Evolutionary conservation across 2,329 filamentous ascomycete species (phyloP).

Genomic region (Trichoderma oligosporum): DNA sequence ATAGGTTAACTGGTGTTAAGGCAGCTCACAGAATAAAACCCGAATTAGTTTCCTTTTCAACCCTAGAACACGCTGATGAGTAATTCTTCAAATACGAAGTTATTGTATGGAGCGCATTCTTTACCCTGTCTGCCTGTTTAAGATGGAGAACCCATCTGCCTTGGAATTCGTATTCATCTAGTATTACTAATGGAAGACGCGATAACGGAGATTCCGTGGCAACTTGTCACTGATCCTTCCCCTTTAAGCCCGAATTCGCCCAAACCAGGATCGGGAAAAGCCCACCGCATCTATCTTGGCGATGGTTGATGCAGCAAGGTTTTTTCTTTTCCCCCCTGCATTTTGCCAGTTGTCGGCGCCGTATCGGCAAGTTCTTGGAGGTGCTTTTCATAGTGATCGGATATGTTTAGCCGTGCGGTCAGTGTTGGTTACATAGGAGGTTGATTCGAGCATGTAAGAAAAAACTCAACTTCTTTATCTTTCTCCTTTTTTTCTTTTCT

Average conservation of each 20-base stretch:
- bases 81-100: too few relatives aligned
- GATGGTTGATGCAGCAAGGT: too few relatives aligned
- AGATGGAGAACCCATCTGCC: too few relatives aligned
- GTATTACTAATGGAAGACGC: neutral
- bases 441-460: slow-evolving; percentile 5
- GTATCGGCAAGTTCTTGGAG: neutral
- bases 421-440: neutral
- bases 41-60: too few relatives aligned
- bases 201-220: slow-evolving; percentile 9
- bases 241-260: neutral
- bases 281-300: too few relatives aligned
- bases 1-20: neutral
- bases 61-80: too few relatives aligned
- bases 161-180: too few relatives aligned
- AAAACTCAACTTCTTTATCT: neutral
- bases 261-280: too few relatives aligned
- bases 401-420: slow-evolving; percentile 1
- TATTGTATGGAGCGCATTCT: too few relatives aligned
- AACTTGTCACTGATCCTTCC: neutral
- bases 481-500: neutral
- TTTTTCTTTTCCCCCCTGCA: neutral
- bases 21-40: neutral
- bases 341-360: neutral
- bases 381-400: neutral
- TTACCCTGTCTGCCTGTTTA: too few relatives aligned